Percentiles rank a stretch among this genome's conserved stretches.
Conservation (phyloP, 2,329 filamentous ascomycete species). For the Neoarthrinium moseri region DNA sequence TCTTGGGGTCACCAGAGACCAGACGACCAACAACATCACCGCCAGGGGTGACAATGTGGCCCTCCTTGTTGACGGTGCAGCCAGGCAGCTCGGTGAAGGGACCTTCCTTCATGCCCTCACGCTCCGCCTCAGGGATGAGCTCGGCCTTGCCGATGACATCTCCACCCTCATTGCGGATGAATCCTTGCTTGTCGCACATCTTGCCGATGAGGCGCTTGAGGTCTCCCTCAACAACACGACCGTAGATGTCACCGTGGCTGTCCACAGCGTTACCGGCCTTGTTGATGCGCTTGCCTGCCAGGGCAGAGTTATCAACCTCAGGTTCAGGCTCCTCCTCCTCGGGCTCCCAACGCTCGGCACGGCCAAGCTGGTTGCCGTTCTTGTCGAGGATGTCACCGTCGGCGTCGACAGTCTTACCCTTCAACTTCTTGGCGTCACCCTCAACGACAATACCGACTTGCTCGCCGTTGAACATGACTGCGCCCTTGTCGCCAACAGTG, state of each 20-base stretch:
- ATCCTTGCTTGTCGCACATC: constrained; percentile 70
- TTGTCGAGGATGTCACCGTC: constrained; percentile 69
- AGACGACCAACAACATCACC: constrained; percentile 74
- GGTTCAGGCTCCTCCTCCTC: constrained; percentile 47
- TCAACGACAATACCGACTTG: constrained; percentile 62
- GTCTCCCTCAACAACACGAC: constrained; percentile 67
- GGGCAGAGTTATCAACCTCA: constrained; percentile 55
- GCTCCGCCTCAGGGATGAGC: constrained; percentile 65
- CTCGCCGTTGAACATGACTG: constrained; percentile 48
- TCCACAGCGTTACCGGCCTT: constrained; percentile 66
- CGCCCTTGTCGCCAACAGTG: constrained; percentile 51
- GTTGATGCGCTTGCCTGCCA: constrained; percentile 70
- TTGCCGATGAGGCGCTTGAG: constrained; percentile 62
- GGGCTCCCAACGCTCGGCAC: constrained; percentile 66
- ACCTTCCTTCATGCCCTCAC: constrained; percentile 61
- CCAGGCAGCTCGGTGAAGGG: constrained; percentile 67
- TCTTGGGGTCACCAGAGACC: constrained; percentile 68
- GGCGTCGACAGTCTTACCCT: constrained; percentile 64
- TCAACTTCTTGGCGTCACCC: constrained; percentile 62
- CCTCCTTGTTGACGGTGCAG: constrained; percentile 66
- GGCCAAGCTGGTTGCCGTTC: constrained; percentile 65
- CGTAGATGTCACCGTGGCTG: constrained; percentile 53
- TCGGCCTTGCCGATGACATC: constrained; percentile 68
- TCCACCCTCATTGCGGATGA: constrained; percentile 71
- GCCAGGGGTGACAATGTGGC: constrained; percentile 62